These are phyloP conservation scores for Russula foetens DNA, from an alignment of 768 basidiomycete genomes.

Conservation along the genomic window DNA sequence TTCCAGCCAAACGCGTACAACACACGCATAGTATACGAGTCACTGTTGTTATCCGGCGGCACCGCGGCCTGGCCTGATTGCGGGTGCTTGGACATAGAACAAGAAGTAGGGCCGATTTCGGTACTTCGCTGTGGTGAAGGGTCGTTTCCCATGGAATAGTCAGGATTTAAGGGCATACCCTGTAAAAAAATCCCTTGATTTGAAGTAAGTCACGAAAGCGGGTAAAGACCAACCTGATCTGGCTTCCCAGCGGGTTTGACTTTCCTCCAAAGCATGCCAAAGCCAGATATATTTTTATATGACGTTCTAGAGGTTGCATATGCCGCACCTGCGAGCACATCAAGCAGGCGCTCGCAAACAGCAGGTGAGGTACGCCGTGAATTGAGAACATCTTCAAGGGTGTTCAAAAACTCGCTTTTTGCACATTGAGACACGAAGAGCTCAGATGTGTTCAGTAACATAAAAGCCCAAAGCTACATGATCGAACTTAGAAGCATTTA, in stretches of 20 bases:
- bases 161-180: constrained; percentile 9
- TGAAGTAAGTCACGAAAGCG: not conserved
- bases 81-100: not conserved
- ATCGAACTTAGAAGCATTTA: not conserved
- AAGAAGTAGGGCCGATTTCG: constrained; percentile 21
- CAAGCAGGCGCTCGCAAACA: constrained; percentile 68
- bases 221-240: constrained; percentile 46
- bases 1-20: constrained; percentile 37
- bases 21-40: constrained; percentile 23
- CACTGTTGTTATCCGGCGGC: not conserved
- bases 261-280: constrained; percentile 70
- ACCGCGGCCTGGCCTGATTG: no score
- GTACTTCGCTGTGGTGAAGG: constrained; percentile 38
- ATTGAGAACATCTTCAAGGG: constrained; percentile 63
- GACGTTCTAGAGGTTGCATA: constrained; percentile 47
- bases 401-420: constrained; percentile 71
- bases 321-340: constrained; percentile 77
- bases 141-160: constrained; percentile 43
- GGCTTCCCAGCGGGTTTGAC: constrained; percentile 76
- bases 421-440: constrained; percentile 62
- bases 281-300: constrained; percentile 34
- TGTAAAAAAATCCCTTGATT: constrained; percentile 25
- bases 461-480: constrained; percentile 76
- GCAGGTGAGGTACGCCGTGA: constrained; percentile 65
- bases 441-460: constrained; percentile 74